Evolutionary conservation across 176 grass and related monocot species (phyloP).

Genomic region (Calamus simplicifolius): DNA sequence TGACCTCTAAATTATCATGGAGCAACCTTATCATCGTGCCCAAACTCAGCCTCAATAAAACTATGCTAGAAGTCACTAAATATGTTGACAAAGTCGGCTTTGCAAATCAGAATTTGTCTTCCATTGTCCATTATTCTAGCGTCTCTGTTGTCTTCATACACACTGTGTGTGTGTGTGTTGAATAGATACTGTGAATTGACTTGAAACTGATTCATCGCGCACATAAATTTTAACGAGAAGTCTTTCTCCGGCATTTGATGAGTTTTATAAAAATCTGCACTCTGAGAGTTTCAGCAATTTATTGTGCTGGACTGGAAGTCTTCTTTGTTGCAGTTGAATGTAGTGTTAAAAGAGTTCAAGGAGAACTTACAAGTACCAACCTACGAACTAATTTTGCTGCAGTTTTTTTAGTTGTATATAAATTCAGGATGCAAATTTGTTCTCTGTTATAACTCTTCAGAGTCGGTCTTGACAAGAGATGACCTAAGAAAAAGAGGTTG

Average conservation of each 20-base stretch:
- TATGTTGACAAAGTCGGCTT: slow-evolving; percentile 67
- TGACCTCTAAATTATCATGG: too few relatives aligned
- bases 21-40: too few relatives aligned
- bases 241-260: slow-evolving; percentile 65
- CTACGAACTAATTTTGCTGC: too few relatives aligned
- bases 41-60: too few relatives aligned
- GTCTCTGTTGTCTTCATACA: background rate
- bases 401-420: too few relatives aligned
- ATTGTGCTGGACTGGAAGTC: slow-evolving; percentile 55
- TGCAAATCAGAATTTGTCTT: slow-evolving; percentile 30
- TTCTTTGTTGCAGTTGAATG: slow-evolving; percentile 79
- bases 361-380: slow-evolving; percentile 73
- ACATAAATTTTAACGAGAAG: slow-evolving; percentile 69
- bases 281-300: slow-evolving; percentile 91
- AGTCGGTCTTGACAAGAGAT: slow-evolving; percentile 90
- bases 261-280: slow-evolving; percentile 81
- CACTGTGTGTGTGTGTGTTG: too few relatives aligned
- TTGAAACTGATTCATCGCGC: slow-evolving; percentile 66
- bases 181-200: background rate
- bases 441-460: slow-evolving; percentile 24
- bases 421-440: background rate
- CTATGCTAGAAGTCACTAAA: too few relatives aligned
- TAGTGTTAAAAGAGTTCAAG: slow-evolving; percentile 77
- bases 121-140: too few relatives aligned
- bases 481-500: slow-evolving; percentile 69